Evolutionary conservation across 768 basidiomycete genomes (phyloP), one percentile per base, ranked within the genome.

Genomic region (Lanmaoa rubissima): DNA sequence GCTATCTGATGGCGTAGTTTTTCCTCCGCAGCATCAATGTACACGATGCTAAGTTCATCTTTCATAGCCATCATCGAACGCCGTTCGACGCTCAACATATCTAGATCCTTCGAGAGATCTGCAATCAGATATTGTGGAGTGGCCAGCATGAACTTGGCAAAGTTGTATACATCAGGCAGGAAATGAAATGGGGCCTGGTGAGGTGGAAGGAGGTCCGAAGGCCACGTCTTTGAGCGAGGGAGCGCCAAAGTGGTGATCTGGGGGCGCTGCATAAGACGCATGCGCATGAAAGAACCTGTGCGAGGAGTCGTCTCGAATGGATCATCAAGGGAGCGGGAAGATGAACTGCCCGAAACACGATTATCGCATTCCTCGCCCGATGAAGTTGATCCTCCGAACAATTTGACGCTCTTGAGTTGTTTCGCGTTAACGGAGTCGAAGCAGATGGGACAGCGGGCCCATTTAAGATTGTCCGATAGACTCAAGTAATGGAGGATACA

Each of bases 141-240:
- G 19, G 93, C 94, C 26, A 98, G 85, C 94, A 98, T 97, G 76
- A 98, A 97, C 67, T 92, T 94, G 19, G 94, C 82, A 70, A 89
- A 97, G 39, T 76, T 75, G 60, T 86, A 85, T 40, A 97, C 90
- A 66, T 98, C 94, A 1, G 95, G 97, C 21, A 96, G 79, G 76
- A 99, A 98, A 69, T 97, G 84, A 77, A 95, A 98, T 8, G 97
- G 96, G 0, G 94, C 92, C 66, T 94, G 88, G 61, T 95, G 92
- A 19, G 94, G 90, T 14, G 92, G 88, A 32, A 97, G 75, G 2
- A 95, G 81, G 57, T 96, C 94, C 2, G 94, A 96, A 2, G 94
- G 96, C 95, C 95, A 99, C 3, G 93, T 92, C 16, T 76, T 66
- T 2, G 96, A 95, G 24, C 93, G 87, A 39, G 97, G 97, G 8